Evolutionary conservation across 2,329 filamentous ascomycete genomes (phyloP).

Genomic region (Aureobasidium mangrovei): DNA sequence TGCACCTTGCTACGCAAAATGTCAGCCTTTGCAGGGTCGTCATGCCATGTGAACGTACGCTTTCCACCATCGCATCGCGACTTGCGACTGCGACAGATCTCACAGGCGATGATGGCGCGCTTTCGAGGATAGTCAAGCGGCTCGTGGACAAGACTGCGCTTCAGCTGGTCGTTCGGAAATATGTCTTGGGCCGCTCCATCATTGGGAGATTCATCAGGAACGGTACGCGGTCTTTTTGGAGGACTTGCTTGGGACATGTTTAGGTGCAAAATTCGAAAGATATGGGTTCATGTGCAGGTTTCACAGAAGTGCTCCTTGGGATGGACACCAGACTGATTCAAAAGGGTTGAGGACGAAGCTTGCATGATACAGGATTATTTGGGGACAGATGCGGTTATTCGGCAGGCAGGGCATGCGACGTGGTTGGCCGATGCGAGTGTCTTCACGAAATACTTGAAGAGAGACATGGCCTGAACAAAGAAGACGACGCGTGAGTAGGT

Average conservation of each 20-base stretch:
- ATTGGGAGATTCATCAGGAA: constrained; percentile 1
- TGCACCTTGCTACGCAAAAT: constrained; percentile 60
- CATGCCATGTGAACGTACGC: constrained; percentile 10
- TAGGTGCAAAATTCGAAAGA: neutral
- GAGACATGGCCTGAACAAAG: neutral
- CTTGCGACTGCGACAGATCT: constrained; percentile 27
- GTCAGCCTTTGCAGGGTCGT: constrained; percentile 21
- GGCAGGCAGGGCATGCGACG: neutral
- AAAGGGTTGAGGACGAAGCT: neutral
- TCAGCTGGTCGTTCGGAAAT: neutral
- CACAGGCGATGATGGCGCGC: constrained; percentile 27
- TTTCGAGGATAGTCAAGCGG: constrained; percentile 27
- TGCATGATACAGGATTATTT: neutral
- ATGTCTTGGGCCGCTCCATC: neutral
- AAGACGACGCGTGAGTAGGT: constrained; percentile 10
- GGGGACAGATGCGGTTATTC: neutral
- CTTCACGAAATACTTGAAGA: neutral
- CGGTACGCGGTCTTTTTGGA: constrained; percentile 2
- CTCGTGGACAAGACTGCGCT: constrained; percentile 16
- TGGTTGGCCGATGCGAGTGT: neutral
- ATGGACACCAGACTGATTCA: neutral
- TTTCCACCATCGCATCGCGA: constrained; percentile 25
- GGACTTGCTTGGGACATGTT: constrained; percentile 7
- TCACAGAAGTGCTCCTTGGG: neutral
- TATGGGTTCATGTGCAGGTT: neutral